A percentile compares a stretch with the other conserved stretches of the same genome.
Evolutionary conservation across 2,329 filamentous ascomycete genomes (phyloP).

Genomic region (Fusarium beomiforme): DNA sequence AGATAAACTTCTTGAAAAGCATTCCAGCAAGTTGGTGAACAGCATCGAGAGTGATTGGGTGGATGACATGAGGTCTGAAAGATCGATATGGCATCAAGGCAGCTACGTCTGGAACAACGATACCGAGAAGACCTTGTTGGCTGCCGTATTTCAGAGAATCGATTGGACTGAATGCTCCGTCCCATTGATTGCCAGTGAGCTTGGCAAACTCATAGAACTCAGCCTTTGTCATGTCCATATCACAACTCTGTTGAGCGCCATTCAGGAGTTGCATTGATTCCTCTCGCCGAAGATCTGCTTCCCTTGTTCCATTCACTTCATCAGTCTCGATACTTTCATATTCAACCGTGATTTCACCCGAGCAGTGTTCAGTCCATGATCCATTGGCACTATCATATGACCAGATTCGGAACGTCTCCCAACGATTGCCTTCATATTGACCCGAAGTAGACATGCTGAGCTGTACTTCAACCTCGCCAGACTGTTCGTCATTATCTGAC

Average conservation of each 20-base stretch:
- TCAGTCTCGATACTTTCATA: background rate
- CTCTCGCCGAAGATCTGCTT: background rate
- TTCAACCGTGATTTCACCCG: background rate
- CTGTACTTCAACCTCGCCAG: background rate
- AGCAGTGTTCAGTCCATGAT: background rate
- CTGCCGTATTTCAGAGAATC: background rate
- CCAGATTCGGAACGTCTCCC: constrained; percentile 2
- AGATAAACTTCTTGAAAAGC: constrained; percentile 9
- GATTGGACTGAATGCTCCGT: constrained; percentile 1
- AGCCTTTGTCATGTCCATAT: background rate
- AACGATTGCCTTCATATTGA: constrained; percentile 5
- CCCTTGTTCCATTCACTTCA: background rate
- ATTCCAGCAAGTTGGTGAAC: constrained; percentile 2
- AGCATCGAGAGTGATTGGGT: constrained; percentile 1
- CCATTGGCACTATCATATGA: background rate
- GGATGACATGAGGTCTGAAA: background rate
- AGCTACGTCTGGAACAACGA: constrained; percentile 4
- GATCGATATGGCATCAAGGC: constrained; percentile 3
- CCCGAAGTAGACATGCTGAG: background rate
- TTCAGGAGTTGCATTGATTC: background rate
- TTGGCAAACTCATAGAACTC: constrained; percentile 8
- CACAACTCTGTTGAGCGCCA: background rate
- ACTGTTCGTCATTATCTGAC: background rate
- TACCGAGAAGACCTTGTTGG: background rate
- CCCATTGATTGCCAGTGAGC: constrained; percentile 3